These are phyloP conservation scores for Myxozyma melibiosi DNA, from an alignment of 805 yeast species.

Conservation along the genomic window DNA sequence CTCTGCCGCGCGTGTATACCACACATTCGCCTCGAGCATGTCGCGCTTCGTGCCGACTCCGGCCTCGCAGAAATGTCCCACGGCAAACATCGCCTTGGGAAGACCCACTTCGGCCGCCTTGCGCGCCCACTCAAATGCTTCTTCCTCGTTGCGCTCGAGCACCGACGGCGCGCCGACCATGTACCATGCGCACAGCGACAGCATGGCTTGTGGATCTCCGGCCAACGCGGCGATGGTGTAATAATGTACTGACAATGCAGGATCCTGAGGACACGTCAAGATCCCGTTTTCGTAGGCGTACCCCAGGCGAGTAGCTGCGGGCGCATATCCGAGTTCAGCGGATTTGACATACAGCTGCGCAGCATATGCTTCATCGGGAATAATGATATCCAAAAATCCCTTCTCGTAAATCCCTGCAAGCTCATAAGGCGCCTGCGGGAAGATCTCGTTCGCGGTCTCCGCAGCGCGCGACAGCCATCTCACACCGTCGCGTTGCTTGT, in stretches of 20 bases:
- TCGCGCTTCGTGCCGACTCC: slow-evolving; percentile 83
- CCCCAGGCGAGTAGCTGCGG: slow-evolving; percentile 79
- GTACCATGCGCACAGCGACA: slow-evolving; percentile 96
- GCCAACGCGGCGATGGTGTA: slow-evolving; percentile 87
- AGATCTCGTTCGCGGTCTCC: slow-evolving; percentile 77
- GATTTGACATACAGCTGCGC: slow-evolving; percentile 83
- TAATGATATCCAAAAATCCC: slow-evolving; percentile 85
- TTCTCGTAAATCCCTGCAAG: slow-evolving; percentile 78
- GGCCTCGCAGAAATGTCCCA: slow-evolving; percentile 79
- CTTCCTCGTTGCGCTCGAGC: slow-evolving; percentile 72
- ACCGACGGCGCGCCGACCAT: slow-evolving; percentile 87
- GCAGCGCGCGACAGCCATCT: slow-evolving; percentile 91
- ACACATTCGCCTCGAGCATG: slow-evolving; percentile 58
- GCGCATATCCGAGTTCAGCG: slow-evolving; percentile 82
- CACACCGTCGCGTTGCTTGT: slow-evolving; percentile 71
- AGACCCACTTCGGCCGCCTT: slow-evolving; percentile 76
- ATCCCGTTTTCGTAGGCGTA: slow-evolving; percentile 79
- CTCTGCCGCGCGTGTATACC: slow-evolving; percentile 77
- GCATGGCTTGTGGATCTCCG: slow-evolving; percentile 88
- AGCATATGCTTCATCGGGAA: slow-evolving; percentile 81
- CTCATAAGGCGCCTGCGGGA: slow-evolving; percentile 93
- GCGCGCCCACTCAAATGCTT: slow-evolving; percentile 93
- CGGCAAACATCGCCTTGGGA: slow-evolving; percentile 81
- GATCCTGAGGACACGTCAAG: slow-evolving; percentile 69
- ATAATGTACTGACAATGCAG: slow-evolving; percentile 85